Evolutionary conservation across 2,329 filamentous ascomycete species (phyloP), one percentile per base, ranked within the genome.

Genomic region (Dactylellina cionopaga): DNA sequence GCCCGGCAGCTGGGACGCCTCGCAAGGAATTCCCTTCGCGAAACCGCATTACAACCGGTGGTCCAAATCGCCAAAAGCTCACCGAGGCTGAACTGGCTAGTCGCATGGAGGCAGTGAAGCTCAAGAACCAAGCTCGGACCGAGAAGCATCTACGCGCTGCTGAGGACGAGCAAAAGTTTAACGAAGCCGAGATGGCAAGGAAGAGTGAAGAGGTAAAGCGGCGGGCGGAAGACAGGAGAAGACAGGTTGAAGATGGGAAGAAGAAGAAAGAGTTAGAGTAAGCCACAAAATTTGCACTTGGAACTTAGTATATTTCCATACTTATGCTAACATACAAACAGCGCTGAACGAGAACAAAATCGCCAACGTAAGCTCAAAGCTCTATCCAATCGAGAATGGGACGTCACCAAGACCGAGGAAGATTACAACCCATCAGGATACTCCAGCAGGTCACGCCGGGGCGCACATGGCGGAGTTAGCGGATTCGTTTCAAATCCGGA

Each of bases 361-460:
- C 79, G 86, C 6, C 85, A 87, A 79, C 80, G 87, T 54, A 89
- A 89, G 78, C 81, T 89, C 17, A 85, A 85, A 75, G 86, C 86
- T 0, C 83, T 88, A 80, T 82, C 83, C 27, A 80, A 82, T 27
- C 80, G 81, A 43, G 83, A 82, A 74, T 89, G 86, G 87, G 87
- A 88, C 68, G 83, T 85, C 76, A 86, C 85, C 39, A 88, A 88
- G 79, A 80, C 79, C 9, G 80, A 83, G 66, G 76, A 78, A 41
- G 76, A 78, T 41, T 77, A 77, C 37, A 77, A 76, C 44, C 76
- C 76, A 15, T 71, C 69, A 27, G 70, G 63, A 43, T 70, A 74
- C 46, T 74, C 64, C 7, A 72, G 70, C 25, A 65, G 75, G n/a
- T 75, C 64, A 15, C 71, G 75, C 19, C 69, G 76, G 19, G 76